Evolutionary conservation across 2,329 filamentous ascomycete genomes (phyloP), one percentile per base, ranked within the genome.

Genomic region (Penicillium occitanis): DNA sequence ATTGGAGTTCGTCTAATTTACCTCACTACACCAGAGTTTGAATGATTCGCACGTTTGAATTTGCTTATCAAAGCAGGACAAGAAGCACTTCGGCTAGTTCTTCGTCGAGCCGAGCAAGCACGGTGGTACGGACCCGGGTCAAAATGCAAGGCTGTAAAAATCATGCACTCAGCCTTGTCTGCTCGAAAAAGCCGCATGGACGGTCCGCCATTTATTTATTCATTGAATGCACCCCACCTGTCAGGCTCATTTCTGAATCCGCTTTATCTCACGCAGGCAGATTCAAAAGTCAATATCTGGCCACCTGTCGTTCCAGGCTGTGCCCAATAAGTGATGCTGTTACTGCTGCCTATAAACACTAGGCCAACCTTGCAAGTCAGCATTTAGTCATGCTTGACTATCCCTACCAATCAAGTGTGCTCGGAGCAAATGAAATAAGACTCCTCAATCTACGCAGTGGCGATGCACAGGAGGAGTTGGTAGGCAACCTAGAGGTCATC

Each of bases 391-490:
- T 60, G 57, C 22, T 44, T 11, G 57, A 60, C 22, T 46, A 42
- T 6, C 17, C 57, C 37, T 60, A 44, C 57, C 57, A 46, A 60
- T 60, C 40, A 46, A 44, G 19, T n/a, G 44, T 28, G 14, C 50
- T 63, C 19, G 61, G 35, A 30, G 11, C 19, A 14, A 35, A 33
- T 28, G 61, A 63, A 44, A 63, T 63, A 10, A 22, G 61, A 19
- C 61, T 63, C 8, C 37, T 63, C 19, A 44, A 42, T 30, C 25
- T 63, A 19, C 50, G 22, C 7, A 30, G 42, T 30, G 48, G 48
- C 25, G 48, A 63, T 44, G 46, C 37, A 30, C 61, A 63, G 2
- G 48, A 63, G n/a, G 48, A 53, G 28, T 53, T 63, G 50, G 51
- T 63, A 5, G 48, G 61, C 28, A 63, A 57, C 37, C 30, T 63